Percentiles rank a stretch among this genome's conserved stretches.
These are phyloP conservation scores for Picea glauca DNA, from an alignment of 75 land plant genomes.

Conservation along the genomic window DNA sequence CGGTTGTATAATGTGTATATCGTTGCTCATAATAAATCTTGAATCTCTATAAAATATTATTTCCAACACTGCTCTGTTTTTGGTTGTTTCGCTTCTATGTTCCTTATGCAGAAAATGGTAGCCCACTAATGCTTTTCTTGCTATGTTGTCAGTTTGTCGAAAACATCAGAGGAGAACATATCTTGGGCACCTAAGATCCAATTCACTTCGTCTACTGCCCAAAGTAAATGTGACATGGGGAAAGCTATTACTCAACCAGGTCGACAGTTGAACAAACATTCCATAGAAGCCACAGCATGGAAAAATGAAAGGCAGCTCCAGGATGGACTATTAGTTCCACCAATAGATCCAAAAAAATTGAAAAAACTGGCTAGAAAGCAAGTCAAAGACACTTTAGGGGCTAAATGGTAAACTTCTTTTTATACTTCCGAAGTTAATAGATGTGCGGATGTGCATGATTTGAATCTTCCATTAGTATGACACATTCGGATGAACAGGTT, in stretches of 20 bases:
- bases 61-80: too few relatives aligned
- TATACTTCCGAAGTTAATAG: neutral
- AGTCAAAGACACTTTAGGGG: conserved; percentile 71
- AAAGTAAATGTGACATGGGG: neutral
- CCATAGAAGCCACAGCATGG: conserved; percentile 14
- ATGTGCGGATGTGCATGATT: neutral
- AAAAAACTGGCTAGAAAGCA: conserved; percentile 62
- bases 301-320: conserved; percentile 38
- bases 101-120: too few relatives aligned
- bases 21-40: too few relatives aligned
- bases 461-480: conserved; percentile 1
- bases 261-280: neutral
- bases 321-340: conserved; percentile 85
- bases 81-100: too few relatives aligned
- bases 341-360: conserved; percentile 54
- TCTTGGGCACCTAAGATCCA: conserved; percentile 6
- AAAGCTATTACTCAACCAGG: neutral
- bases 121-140: too few relatives aligned
- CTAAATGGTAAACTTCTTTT: conserved; percentile 48
- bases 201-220: neutral
- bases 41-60: too few relatives aligned
- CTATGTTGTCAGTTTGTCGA: too few relatives aligned
- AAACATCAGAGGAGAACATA: neutral
- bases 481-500: conserved; percentile 45
- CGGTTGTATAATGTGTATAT: too few relatives aligned